Base-by-base conservation (phyloP, 139 green algal species). In the Coelastrella sp. region DNA sequence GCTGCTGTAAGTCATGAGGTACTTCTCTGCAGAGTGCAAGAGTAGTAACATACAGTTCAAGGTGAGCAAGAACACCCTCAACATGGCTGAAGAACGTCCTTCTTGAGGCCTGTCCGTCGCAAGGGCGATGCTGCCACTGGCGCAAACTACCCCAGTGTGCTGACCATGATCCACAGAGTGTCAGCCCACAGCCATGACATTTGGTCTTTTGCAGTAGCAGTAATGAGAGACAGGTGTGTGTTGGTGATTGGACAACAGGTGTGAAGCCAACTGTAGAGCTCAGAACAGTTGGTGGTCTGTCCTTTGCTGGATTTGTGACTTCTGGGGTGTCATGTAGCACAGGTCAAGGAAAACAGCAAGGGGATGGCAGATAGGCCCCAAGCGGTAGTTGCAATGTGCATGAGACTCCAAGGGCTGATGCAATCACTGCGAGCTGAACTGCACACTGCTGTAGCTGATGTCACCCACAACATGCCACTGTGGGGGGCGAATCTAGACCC, bases 1-100 rank as follows among this genome's bases (percentile, higher is more conserved):
- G 41, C 25, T 73, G 59, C 66, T 92, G 88, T 96, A 98, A 21
- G 91, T 95, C 40, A 98, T 84, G 0, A 99, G 69, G 88, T 96
- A 99, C 50, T 91, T 88, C 87, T 99, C 97, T 48, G 91, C 92
- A 64, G 53, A 13, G 15, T 0, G 15, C 11, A 2, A 9, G 15
- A 9, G 45, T 57, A 0, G 45, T 9, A 13, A 57, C 45, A 57
- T 9, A 57, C 45, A 57, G 15, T n/a, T n/a, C n/a, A n/a, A n/a
- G n/a, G n/a, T n/a, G n/a, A n/a, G n/a, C n/a, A n/a, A n/a, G n/a
- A n/a, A n/a, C n/a, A n/a, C n/a, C n/a, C n/a, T n/a, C n/a, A n/a
- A n/a, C n/a, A n/a, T n/a, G n/a, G n/a, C n/a, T n/a, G n/a, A n/a
- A n/a, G n/a, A n/a, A n/a, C n/a, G n/a, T n/a, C n/a, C n/a, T n/a